Evolutionary conservation across 345 rosid species (phyloP).

Genomic region (Pugionium dolabratum): DNA sequence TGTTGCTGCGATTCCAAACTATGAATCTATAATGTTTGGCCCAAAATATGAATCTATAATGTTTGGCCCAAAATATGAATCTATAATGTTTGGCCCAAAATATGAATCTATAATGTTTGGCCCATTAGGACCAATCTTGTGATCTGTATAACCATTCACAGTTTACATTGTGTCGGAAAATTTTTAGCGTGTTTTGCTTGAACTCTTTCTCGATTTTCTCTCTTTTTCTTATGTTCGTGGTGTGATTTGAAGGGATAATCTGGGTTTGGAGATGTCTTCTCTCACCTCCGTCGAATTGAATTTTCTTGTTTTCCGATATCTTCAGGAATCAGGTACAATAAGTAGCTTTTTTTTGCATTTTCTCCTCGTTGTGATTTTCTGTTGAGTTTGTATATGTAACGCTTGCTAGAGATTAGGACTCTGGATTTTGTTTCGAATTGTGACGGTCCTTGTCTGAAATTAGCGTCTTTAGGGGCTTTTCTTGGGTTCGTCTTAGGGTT

Average conservation of each 20-base stretch:
- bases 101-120: no score
- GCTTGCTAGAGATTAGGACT: conserved; percentile 3
- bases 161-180: no score
- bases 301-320: conserved; percentile 88
- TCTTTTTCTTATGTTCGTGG: no score
- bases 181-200: no score
- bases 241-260: no score
- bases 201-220: no score
- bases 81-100: no score
- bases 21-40: no score
- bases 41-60: no score
- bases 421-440: conserved; percentile 19
- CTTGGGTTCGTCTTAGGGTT: conserved; percentile 27
- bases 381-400: conserved; percentile 32
- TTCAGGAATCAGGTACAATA: conserved; percentile 80
- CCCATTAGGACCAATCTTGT: no score
- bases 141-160: no score
- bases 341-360: not conserved
- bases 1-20: not conserved
- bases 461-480: not conserved
- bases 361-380: not conserved
- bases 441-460: conserved; percentile 6
- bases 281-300: conserved; percentile 84
- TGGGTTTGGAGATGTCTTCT: conserved; percentile 45
- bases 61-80: no score